A percentile compares a stretch with the other conserved stretches of the same genome.
phyloP scores from a whole-genome alignment of 1,139 yeast genomes.

The Hyphopichia burtonii region DNA sequence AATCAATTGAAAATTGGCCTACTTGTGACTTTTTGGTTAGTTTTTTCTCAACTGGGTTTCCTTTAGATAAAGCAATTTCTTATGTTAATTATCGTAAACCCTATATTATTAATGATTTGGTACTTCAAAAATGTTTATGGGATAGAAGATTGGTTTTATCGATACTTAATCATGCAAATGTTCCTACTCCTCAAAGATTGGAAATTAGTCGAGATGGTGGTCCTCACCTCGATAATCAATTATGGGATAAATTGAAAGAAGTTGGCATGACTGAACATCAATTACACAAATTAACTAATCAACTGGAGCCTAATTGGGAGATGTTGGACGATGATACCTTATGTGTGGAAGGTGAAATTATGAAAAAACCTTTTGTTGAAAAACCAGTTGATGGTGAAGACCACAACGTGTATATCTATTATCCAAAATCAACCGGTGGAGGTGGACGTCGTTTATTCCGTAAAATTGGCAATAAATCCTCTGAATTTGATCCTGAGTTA shows the following conservation, averaged over 20 bases:
- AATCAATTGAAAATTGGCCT: constrained; percentile 94
- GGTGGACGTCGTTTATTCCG: constrained; percentile 95
- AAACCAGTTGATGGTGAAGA: constrained; percentile 99
- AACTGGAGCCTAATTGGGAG: constrained; percentile 75
- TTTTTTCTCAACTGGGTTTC: constrained; percentile 95
- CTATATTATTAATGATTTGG: constrained; percentile 81
- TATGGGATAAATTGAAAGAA: constrained; percentile 44
- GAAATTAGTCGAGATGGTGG: constrained; percentile 97
- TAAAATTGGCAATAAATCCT: constrained; percentile 94
- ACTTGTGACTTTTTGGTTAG: constrained; percentile 93
- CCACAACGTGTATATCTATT: constrained; percentile 93
- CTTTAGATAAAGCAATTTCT: constrained; percentile 89
- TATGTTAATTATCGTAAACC: constrained; percentile 92
- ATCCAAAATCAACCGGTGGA: constrained; percentile 86
- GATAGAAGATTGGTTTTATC: constrained; percentile 87
- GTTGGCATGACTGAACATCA: constrained; percentile 42
- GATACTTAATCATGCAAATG: constrained; percentile 77
- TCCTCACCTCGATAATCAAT: constrained; percentile 70
- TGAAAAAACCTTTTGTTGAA: constrained; percentile 92
- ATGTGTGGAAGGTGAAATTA: constrained; percentile 65
- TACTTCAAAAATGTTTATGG: constrained; percentile 92
- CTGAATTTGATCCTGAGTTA: constrained; percentile 89
- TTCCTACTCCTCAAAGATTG: constrained; percentile 84
- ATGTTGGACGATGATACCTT: constrained; percentile 91
- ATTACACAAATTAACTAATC: constrained; percentile 60